Evolutionary conservation across 306 rosid species (phyloP).

Genomic region (Castanospermum australe): DNA sequence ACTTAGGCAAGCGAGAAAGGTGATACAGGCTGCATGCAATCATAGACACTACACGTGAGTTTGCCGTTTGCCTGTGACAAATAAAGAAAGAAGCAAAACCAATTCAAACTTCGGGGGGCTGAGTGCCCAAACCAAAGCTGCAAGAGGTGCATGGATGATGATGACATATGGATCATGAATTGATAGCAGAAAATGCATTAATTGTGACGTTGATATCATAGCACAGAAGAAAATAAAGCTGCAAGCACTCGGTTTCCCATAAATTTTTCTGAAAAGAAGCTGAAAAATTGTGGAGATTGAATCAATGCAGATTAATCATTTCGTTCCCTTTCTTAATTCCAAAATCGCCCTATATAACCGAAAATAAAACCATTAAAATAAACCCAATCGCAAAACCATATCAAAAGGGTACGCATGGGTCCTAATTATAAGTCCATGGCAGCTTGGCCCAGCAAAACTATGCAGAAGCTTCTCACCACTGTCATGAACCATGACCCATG

Average conservation of each 20-base stretch:
- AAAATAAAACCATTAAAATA: no score
- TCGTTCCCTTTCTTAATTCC: no score
- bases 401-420: no score
- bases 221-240: no score
- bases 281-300: no score
- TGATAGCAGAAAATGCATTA: neutral
- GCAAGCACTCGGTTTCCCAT: no score
- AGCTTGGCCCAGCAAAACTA: neutral
- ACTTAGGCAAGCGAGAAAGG: neutral
- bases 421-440: neutral
- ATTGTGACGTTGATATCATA: no score
- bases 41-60: conserved; percentile 7
- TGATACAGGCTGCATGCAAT: neutral
- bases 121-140: neutral
- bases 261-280: no score
- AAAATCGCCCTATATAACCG: no score
- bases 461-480: neutral
- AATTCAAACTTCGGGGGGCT: neutral
- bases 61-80: conserved; percentile 1
- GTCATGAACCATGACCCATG: neutral
- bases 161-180: neutral
- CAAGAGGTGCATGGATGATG: neutral
- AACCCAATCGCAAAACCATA: neutral
- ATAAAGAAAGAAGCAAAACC: neutral
- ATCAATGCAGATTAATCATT: no score